phyloP scores from a whole-genome alignment of 306 rosid species.

The Astragalus membranaceus region DNA sequence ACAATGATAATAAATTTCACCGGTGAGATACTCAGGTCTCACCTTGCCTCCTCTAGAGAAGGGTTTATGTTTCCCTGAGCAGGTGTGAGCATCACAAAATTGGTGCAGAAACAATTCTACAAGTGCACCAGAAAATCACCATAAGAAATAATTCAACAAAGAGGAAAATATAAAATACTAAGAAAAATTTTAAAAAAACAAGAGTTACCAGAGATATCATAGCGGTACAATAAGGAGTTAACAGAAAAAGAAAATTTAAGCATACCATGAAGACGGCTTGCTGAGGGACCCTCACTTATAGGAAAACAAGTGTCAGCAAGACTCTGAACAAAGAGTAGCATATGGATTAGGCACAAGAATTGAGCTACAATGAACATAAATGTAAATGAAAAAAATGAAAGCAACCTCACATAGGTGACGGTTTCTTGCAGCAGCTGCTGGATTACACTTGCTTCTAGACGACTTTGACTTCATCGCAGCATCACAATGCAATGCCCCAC shows the following conservation, averaged over 20 bases:
- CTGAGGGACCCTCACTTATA: constrained; percentile 56
- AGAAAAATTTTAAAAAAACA: not conserved
- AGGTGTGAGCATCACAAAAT: constrained; percentile 86
- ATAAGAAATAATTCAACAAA: constrained; percentile 17
- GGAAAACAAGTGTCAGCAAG: constrained; percentile 84
- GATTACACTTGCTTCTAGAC: constrained; percentile 73
- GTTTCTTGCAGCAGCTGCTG: constrained; percentile 72
- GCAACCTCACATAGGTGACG: constrained; percentile 93
- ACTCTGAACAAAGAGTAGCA: constrained; percentile 40
- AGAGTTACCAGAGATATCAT: not conserved
- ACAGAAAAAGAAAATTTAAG: constrained; percentile 3
- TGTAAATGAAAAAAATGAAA: constrained; percentile 6
- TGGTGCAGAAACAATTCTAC: constrained; percentile 88
- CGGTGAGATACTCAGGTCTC: constrained; percentile 16
- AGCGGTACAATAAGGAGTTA: not conserved
- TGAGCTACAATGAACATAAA: not conserved
- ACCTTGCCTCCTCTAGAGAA: constrained; percentile 91
- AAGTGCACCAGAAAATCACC: constrained; percentile 22
- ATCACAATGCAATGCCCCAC: constrained; percentile 94
- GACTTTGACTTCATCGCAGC: constrained; percentile 45
- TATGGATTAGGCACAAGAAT: constrained; percentile 10
- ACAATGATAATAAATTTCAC: not conserved
- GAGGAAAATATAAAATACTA: not conserved
- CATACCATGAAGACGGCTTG: constrained; percentile 76
- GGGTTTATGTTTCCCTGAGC: constrained; percentile 74